Percentiles rank a stretch among this genome's conserved stretches.
phyloP scores from a whole-genome alignment of 768 basidiomycete genomes.

The Candolleomyces efflorescens region DNA sequence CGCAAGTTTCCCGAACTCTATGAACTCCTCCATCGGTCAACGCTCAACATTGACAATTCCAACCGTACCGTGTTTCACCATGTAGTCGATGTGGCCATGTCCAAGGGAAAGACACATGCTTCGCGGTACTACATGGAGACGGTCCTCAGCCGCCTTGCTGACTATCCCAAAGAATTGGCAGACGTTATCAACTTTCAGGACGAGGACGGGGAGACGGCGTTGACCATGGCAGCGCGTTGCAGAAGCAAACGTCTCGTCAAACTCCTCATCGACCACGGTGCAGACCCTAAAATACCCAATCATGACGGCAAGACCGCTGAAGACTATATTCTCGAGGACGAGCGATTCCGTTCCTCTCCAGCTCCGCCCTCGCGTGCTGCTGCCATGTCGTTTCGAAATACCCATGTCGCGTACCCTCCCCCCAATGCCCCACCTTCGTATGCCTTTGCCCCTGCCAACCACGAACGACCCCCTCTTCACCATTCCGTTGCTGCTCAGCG shows the following conservation, averaged over 20 bases:
- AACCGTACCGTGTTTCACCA: constrained; percentile 99
- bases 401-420: constrained; percentile 56
- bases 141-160: constrained; percentile 77
- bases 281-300: constrained; percentile 92
- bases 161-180: constrained; percentile 93
- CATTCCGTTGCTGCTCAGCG: constrained; percentile 82
- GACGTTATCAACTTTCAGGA: constrained; percentile 99
- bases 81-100: constrained; percentile 94
- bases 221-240: constrained; percentile 95
- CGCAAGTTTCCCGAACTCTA: constrained; percentile 98
- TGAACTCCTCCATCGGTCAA: constrained; percentile 95
- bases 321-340: constrained; percentile 98
- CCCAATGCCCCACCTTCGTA: constrained; percentile 35
- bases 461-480: constrained; percentile 72
- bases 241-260: constrained; percentile 94
- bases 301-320: constrained; percentile 95
- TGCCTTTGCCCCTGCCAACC: constrained; percentile 45
- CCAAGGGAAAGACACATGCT: constrained; percentile 96
- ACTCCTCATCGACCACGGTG: constrained; percentile 92
- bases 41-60: constrained; percentile 96
- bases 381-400: constrained; percentile 71
- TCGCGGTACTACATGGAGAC: constrained; percentile 99
- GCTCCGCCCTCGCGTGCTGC: constrained; percentile 63
- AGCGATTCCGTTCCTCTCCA: constrained; percentile 92
- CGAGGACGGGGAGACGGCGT: constrained; percentile 96